A percentile compares a stretch with the other conserved stretches of the same genome.
Evolutionary conservation across 345 rosid genomes (phyloP).

Genomic region (Gossypium stocksii): DNA sequence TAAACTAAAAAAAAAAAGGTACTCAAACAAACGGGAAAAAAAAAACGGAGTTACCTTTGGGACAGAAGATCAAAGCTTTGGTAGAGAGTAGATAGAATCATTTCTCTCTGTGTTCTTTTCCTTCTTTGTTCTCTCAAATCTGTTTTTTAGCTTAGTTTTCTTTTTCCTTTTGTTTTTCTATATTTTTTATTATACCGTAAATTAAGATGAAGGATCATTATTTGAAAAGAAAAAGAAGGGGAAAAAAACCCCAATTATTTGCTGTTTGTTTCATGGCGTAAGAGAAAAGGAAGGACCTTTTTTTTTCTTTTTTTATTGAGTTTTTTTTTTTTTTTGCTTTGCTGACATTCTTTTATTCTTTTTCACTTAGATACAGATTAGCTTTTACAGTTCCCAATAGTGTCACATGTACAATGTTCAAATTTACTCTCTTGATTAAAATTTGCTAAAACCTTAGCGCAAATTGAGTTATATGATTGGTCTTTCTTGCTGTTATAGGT

Average conservation of each 20-base stretch:
- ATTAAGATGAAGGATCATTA: conserved; percentile 13
- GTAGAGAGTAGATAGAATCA: not conserved
- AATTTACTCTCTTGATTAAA: not conserved
- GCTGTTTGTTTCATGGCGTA: conserved; percentile 13
- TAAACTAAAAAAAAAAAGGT: not conserved
- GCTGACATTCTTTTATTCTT: conserved; percentile 21
- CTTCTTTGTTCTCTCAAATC: not conserved
- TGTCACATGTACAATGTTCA: not conserved
- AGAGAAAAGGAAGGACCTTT: conserved; percentile 9
- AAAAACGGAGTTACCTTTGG: not conserved
- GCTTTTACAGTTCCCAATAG: not conserved
- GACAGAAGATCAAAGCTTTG: not conserved
- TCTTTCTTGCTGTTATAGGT: too few species aligned
- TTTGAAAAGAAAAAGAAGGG: conserved; percentile 7
- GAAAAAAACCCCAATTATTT: not conserved
- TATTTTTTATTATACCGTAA: not conserved
- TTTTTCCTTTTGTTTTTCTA: not conserved
- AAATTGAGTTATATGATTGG: too few species aligned
- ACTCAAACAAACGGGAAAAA: not conserved
- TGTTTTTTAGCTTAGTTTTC: not conserved
- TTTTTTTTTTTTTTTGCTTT: not conserved
- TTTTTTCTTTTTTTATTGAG: not conserved
- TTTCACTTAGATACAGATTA: not conserved
- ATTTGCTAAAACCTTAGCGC: not conserved
- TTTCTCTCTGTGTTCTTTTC: not conserved